Base-by-base conservation (phyloP, 2,329 filamentous ascomycete genomes). In the Trichophyton mentagrophytes region DNA sequence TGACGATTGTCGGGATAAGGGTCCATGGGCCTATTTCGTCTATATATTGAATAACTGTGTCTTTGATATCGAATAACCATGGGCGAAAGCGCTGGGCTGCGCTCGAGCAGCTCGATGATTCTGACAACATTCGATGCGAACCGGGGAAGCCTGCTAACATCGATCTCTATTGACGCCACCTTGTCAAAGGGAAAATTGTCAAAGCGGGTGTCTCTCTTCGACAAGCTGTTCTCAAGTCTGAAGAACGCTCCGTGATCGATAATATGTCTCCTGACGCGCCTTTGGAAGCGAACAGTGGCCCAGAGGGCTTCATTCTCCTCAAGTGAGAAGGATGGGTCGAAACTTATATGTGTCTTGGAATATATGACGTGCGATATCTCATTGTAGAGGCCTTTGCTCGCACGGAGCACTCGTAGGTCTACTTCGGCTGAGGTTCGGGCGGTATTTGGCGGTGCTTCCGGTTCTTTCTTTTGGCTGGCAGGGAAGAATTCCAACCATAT, bases 401-500 rank as follows among this genome's bases (percentile, higher is more conserved):
- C 55, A 27, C 55, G 4, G 17, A 57, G 55, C 15, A 57, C 33
- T 22, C 36, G 20, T 33, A 57, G 55, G 42, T 57, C 55, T 8
- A n/a, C 8, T 7, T 57, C 36, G 25, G 36, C 33, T 33, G 33
- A 44, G 8, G 9, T 22, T 11, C 22, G 33, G 30, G 22, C 25
- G 2, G 55, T 22, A 7, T 3, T 15, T 22, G 13, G 25, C 17
- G 9, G 11, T 53, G 9, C 4, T 13, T 9, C 11, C 49, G 27
- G 15, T 13, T 53, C 22, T 17, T 22, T 22, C 17, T n/a, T 30
- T 30, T 30, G 22, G n/a, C 13, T 13, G 8, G 15, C 36, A 27
- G 55, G 55, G 20, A 20, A 33, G 22, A 57, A 57, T 9, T 42
- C 55, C 17, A 40, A 15, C 55, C 55, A 57, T 8, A 61, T 61